These are phyloP conservation scores for Acanthochlamys bracteata DNA, from an alignment of 106 monocot species.

Conservation along the genomic window DNA sequence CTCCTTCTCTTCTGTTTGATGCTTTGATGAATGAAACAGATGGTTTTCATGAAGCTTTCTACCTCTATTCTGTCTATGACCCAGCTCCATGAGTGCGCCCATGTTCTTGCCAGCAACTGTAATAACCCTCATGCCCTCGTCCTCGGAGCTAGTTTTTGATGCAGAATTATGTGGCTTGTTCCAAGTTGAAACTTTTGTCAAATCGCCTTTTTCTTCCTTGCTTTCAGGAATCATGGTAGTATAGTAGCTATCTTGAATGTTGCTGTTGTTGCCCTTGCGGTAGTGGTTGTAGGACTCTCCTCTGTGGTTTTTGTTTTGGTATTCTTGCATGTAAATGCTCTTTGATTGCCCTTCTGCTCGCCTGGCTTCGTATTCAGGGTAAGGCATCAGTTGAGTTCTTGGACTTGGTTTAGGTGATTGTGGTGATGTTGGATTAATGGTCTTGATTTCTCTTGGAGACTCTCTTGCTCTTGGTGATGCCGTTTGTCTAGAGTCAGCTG, in stretches of 20 bases:
- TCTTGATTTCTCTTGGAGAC: slow-evolving; percentile 31
- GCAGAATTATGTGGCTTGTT: neutral
- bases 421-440: slow-evolving; percentile 17
- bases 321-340: neutral
- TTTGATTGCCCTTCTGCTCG: neutral
- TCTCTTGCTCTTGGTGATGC: neutral
- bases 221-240: neutral
- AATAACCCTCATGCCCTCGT: slow-evolving; percentile 20
- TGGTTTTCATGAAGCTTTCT: neutral
- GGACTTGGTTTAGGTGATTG: slow-evolving; percentile 14
- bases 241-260: neutral
- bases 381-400: neutral
- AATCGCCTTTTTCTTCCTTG: neutral
- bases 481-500: too few species aligned
- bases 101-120: slow-evolving; percentile 60
- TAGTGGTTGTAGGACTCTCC: too few species aligned
- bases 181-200: neutral
- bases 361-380: neutral
- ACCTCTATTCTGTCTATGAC: neutral
- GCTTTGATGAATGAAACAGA: neutral
- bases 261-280: too few species aligned
- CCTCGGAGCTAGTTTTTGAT: neutral
- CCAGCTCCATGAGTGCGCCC: slow-evolving; percentile 62
- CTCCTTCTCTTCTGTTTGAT: neutral
- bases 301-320: neutral